Evolutionary conservation across 257 asterid genomes (phyloP).

Genomic region (Solanum peruvianum): DNA sequence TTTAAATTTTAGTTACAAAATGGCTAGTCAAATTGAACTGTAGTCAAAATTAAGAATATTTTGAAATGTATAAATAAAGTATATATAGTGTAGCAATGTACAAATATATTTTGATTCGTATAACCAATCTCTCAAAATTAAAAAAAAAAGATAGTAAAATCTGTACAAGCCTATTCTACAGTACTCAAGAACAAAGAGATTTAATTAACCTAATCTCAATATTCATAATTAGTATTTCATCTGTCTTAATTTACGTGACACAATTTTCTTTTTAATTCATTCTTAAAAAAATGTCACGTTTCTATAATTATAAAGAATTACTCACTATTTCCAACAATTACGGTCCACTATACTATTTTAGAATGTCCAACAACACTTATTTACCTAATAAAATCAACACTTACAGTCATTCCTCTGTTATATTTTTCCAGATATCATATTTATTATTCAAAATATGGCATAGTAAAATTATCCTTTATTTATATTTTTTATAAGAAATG

Average conservation of each 20-base stretch:
- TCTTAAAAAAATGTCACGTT: neutral
- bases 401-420: too few species aligned
- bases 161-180: neutral
- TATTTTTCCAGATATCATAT: too few species aligned
- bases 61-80: neutral
- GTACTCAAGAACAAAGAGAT: neutral
- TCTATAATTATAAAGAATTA: neutral
- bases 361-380: too few species aligned
- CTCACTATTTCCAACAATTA: neutral
- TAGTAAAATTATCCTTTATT: too few species aligned
- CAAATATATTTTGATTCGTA: neutral
- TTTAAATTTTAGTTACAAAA: neutral
- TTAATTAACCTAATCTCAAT: neutral
- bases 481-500: too few species aligned
- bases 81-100: neutral
- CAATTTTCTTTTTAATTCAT: neutral
- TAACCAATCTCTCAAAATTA: neutral
- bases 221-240: neutral
- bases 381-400: too few species aligned
- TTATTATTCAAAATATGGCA: too few species aligned
- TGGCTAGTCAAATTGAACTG: neutral
- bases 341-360: too few species aligned
- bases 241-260: neutral
- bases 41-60: neutral
- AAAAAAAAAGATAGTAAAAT: neutral